These are phyloP conservation scores for Stemphylium lycopersici DNA, from an alignment of 2,329 filamentous ascomycete species.

Conservation along the genomic window DNA sequence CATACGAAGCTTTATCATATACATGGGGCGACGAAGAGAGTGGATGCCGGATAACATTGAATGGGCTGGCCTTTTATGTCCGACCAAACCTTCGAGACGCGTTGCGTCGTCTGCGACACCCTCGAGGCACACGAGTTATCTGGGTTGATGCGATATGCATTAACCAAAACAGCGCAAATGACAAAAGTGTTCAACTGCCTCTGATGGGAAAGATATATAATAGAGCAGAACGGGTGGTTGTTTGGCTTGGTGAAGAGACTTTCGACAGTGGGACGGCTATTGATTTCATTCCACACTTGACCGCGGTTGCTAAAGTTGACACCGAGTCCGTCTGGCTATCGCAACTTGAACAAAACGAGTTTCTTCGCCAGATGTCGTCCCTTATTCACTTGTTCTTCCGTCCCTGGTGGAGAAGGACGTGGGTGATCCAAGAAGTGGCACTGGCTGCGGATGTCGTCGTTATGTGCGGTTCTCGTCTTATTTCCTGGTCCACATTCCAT, in stretches of 20 bases:
- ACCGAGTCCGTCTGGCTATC: not conserved
- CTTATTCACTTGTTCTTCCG: not conserved
- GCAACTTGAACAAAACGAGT: not conserved
- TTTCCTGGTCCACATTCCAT: not conserved
- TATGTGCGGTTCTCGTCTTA: not conserved
- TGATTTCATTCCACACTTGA: not conserved
- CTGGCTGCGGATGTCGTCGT: not conserved
- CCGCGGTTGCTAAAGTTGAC: not conserved
- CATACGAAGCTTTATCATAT: conserved; percentile 5
- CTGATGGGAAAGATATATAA: not conserved
- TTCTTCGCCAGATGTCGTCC: not conserved
- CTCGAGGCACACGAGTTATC: not conserved
- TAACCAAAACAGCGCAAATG: not conserved
- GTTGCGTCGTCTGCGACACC: not conserved
- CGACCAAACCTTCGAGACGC: conserved; percentile 8
- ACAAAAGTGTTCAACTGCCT: not conserved
- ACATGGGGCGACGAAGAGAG: not conserved
- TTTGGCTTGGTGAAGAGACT: not conserved
- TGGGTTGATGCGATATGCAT: not conserved
- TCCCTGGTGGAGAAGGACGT: not conserved
- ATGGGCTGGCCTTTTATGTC: conserved; percentile 5
- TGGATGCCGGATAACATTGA: conserved; percentile 6
- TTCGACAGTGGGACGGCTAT: not conserved
- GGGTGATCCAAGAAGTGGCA: not conserved
- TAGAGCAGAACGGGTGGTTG: not conserved